Evolutionary conservation across 2,329 filamentous ascomycete genomes (phyloP), one percentile per base, ranked within the genome.

Genomic region (Mycocentrospora acerina): DNA sequence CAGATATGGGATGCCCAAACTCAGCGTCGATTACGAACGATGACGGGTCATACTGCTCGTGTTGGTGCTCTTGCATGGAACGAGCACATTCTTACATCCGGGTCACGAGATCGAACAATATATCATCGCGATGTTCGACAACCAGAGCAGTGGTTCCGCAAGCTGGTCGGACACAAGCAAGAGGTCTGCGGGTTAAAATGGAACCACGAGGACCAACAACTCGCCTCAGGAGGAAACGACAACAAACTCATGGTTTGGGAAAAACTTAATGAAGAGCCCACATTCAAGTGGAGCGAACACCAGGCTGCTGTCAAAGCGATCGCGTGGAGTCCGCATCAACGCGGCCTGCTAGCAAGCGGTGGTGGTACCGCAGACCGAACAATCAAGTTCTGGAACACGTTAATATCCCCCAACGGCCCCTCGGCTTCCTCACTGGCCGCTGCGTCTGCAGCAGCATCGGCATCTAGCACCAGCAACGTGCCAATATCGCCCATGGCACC

Each of bases 171-270:
- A 7, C 93, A 98, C 69, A 98, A 97, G 68, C 93, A 98, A 70
- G 93, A 98, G 70, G 89, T 98, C 10, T 98, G 93, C 63, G 93
- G 93, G 7, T 72, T 98, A 34, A 90, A 90, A 58, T 98, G 93
- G 93, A 98, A 98, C 59, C 88, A 87, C 40, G 90, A 97, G 55
- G 91, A 96, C 58, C 88, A 90, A 4, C 93, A 98, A 66, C 78
- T 98, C 17, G 93, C 93, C 10, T 95, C 88, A 38, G 93, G 93
- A 33, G 93, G 93, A 5, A 98, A 98, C 67, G 93, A 98, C 72
- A 98, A 98, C 72, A 97, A 97, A 66, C 77, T 98, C 30, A 93
- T 97, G 80, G 90, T 98, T 16, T 98, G 93, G 93, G 93, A 98
- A 59, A 94, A 94, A 64, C 78, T 96, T 42, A 88, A 84, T n/a